These are phyloP conservation scores for Corynascus novoguineensis DNA, from an alignment of 495 filamentous ascomycete species.

Conservation along the genomic window DNA sequence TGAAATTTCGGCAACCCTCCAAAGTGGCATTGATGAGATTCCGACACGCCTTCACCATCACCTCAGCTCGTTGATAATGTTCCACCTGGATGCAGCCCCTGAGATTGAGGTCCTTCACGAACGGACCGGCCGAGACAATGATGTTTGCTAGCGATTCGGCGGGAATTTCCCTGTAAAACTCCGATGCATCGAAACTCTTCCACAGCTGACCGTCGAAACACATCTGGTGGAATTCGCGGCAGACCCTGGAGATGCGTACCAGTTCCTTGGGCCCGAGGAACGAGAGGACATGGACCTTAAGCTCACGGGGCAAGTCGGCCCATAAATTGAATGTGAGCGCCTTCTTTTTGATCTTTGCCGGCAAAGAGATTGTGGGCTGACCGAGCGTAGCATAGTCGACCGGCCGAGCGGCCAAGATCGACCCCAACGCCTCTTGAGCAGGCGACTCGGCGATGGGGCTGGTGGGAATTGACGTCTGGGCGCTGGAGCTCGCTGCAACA, in stretches of 20 bases:
- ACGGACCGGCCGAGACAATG: slow-evolving; percentile 77
- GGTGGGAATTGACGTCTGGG: slow-evolving; percentile 54
- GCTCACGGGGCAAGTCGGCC: slow-evolving; percentile 73
- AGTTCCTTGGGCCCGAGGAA: slow-evolving; percentile 78
- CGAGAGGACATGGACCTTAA: slow-evolving; percentile 70
- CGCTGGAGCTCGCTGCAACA: slow-evolving; percentile 58
- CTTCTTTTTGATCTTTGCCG: slow-evolving; percentile 53
- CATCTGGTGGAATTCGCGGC: slow-evolving; percentile 71
- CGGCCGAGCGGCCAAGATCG: slow-evolving; percentile 33
- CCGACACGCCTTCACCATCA: slow-evolving; percentile 69
- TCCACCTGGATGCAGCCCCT: slow-evolving; percentile 59
- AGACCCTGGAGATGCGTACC: slow-evolving; percentile 73
- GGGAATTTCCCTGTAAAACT: slow-evolving; percentile 82
- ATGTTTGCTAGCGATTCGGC: slow-evolving; percentile 78
- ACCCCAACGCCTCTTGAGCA: slow-evolving; percentile 32
- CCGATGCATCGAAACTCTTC: slow-evolving; percentile 74
- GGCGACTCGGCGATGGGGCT: slow-evolving; percentile 44
- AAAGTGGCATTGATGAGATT: slow-evolving; percentile 85
- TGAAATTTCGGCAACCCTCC: slow-evolving; percentile 82
- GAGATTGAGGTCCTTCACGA: slow-evolving; percentile 81
- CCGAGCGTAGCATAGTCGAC: slow-evolving; percentile 25
- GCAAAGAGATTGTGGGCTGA: slow-evolving; percentile 55
- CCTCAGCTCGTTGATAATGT: slow-evolving; percentile 69
- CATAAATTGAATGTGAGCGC: slow-evolving; percentile 63
- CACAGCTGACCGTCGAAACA: slow-evolving; percentile 96